Evolutionary conservation across 176 grass and related monocot species (phyloP).

Genomic region (Hordeum marinum): DNA sequence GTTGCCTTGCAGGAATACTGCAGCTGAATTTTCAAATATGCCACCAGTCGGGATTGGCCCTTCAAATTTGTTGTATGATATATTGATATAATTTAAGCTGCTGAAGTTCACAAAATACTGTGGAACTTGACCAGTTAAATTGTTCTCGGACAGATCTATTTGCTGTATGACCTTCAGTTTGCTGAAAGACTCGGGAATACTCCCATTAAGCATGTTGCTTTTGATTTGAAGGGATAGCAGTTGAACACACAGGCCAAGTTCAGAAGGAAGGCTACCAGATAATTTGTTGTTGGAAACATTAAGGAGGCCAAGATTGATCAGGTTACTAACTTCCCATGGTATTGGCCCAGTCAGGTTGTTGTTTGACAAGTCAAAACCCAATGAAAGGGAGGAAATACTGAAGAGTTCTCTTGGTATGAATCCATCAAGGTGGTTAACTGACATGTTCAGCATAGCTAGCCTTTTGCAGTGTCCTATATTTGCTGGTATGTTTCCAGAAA

Average conservation of each 20-base stretch:
- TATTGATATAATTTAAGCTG: slow-evolving; percentile 5
- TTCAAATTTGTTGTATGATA: slow-evolving; percentile 31
- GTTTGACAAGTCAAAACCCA: slow-evolving; percentile 8
- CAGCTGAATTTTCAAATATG: background rate
- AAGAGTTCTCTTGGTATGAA: slow-evolving; percentile 14
- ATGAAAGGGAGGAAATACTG: background rate
- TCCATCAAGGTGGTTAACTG: slow-evolving; percentile 21
- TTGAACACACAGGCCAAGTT: background rate
- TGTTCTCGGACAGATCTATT: slow-evolving; percentile 25
- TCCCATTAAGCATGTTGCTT: slow-evolving; percentile 1
- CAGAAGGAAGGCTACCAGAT: slow-evolving; percentile 10
- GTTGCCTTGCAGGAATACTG: slow-evolving; percentile 23
- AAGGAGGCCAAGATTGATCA: background rate
- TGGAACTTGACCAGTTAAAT: slow-evolving; percentile 8
- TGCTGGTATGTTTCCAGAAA: slow-evolving; percentile 44
- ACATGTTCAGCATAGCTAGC: slow-evolving; percentile 27
- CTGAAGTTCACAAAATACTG: background rate
- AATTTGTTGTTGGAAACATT: slow-evolving; percentile 26
- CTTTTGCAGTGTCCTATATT: slow-evolving; percentile 24
- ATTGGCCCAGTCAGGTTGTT: background rate
- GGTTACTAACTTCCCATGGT: background rate
- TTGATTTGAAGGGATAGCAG: background rate
- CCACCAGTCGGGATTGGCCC: background rate
- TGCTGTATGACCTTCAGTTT: background rate
- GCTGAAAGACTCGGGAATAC: background rate